Evolutionary conservation across 2,329 filamentous ascomycete species (phyloP), one percentile per base, ranked within the genome.

Genomic region (Phaeoacremonium minimum): DNA sequence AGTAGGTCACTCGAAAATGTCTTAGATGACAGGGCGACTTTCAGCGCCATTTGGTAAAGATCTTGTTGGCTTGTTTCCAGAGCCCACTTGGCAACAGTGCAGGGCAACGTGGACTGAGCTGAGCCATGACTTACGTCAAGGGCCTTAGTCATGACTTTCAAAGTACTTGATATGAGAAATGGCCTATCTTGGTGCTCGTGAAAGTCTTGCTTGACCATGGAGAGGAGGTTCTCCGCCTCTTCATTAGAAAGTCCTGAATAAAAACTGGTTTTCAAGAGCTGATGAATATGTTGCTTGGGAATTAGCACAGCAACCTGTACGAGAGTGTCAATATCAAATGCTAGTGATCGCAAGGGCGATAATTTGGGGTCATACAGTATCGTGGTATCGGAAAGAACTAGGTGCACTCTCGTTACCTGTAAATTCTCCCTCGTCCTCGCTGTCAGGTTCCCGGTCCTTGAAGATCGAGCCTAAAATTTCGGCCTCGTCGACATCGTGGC

Each of bases 401-500:
- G 36, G 31, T 12, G 14, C 5, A 32, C 34, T 28, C 34, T 42
- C 44, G 22, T 44, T 44, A 11, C 44, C 38, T 2, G 34, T 44
- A 15, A 32, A 40, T 15, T 38, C 41, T 8, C 39, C 44, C 28
- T 40, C 42, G 5, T 42, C 36, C 26, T 33, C 31, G 12, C 32
- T 36, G 35, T 44, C 42, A 9, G 44, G 32, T 4, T 12, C 5
- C 15, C 37, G 9, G 13, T 31, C 17, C 11, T 28, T 13, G 15
- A 20, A 34, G 18, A 33, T 36, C 9, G 5, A 15, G 20, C 44
- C 43, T n/a, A 52, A 28, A 5, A 49, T 42, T 4, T 47, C 42
- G 1, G 16, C 15, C 3, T 37, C 17, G 0, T 44, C 30, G 5
- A 51, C 8, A 2, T 15, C 6, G 4, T 35, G 7, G 2, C 4